Evolutionary conservation across 2,329 filamentous ascomycete genomes (phyloP).

Genomic region (Trichoderma sp.): DNA sequence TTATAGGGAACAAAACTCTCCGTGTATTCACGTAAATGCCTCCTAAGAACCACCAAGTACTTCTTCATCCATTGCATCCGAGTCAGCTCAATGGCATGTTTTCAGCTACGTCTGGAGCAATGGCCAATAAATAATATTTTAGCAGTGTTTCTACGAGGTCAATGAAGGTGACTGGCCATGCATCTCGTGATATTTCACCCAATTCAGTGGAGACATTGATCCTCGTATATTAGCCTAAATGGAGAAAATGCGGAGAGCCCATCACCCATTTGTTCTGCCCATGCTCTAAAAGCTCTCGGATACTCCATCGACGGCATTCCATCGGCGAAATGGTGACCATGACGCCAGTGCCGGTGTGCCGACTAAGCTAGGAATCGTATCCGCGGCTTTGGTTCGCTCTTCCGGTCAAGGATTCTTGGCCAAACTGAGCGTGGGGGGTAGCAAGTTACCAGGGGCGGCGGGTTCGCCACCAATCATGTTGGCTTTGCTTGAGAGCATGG

Average conservation of each 20-base stretch:
- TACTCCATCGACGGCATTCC: conserved; percentile 11
- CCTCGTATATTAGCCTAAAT: conserved; percentile 11
- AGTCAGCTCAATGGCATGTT: not conserved
- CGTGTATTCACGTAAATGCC: not conserved
- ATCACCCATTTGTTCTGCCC: not conserved
- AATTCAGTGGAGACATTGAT: conserved; percentile 10
- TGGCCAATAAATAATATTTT: not conserved
- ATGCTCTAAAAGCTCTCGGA: not conserved
- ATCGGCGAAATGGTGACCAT: conserved; percentile 13
- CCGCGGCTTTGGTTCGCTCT: conserved; percentile 8
- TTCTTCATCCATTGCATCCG: not conserved
- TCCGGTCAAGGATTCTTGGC: not conserved
- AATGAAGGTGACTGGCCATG: not conserved
- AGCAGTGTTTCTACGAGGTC: not conserved
- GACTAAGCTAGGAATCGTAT: conserved; percentile 4
- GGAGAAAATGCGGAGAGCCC: conserved; percentile 5
- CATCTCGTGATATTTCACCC: conserved; percentile 9
- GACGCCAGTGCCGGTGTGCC: conserved; percentile 11
- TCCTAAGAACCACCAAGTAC: not conserved
- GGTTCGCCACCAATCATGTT: not conserved
- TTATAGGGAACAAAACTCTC: not conserved
- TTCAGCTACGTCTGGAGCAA: not conserved
- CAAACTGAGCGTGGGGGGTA: conserved; percentile 2
- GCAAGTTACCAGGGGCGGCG: not conserved
- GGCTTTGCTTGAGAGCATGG: not conserved